Conservation (phyloP, 192 early-diverging fungal species). For the Gigaspora rosea region DNA sequence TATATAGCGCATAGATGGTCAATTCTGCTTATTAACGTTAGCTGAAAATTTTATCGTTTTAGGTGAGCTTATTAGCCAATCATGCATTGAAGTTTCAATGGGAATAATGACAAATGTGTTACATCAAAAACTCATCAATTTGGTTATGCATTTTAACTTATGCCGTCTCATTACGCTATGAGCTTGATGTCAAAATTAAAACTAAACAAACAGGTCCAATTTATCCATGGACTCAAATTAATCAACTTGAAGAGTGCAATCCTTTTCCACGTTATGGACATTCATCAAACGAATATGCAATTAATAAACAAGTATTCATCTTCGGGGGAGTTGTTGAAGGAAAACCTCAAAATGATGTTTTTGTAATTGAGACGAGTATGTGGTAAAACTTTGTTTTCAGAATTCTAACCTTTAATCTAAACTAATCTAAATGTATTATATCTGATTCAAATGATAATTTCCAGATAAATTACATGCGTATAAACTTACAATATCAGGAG, state of each 20-base stretch:
- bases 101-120: too few species aligned
- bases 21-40: too few species aligned
- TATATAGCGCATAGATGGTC: too few species aligned
- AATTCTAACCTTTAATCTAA: not conserved
- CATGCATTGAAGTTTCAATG: too few species aligned
- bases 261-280: conserved; percentile 44
- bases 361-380: conserved; percentile 37
- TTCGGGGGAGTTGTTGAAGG: conserved; percentile 46
- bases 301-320: conserved; percentile 42
- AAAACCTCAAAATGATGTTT: conserved; percentile 40
- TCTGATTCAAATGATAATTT: not conserved
- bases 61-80: too few species aligned
- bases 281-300: conserved; percentile 37
- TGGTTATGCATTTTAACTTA: too few species aligned
- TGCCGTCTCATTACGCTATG: not conserved
- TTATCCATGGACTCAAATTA: conserved; percentile 31
- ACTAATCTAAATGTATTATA: not conserved
- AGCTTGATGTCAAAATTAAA: not conserved
- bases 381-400: not conserved
- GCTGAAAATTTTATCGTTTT: too few species aligned
- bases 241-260: conserved; percentile 27
- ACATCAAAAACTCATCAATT: too few species aligned
- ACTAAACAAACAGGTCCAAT: not conserved
- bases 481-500: not conserved
- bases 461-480: not conserved